Evolutionary conservation across 345 rosid genomes (phyloP).

Genomic region (Geranium brycei): DNA sequence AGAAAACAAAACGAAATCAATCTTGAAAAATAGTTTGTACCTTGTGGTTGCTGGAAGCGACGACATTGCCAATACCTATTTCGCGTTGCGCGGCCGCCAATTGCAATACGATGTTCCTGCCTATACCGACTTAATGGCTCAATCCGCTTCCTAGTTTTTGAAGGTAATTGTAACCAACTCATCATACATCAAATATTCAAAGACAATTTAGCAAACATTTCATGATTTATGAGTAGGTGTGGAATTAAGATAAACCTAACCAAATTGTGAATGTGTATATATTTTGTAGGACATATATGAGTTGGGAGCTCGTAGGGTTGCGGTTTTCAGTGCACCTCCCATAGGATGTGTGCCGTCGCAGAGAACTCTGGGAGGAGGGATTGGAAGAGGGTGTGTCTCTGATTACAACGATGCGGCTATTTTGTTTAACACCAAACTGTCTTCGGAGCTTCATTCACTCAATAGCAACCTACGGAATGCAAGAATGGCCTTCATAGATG

Average conservation of each 20-base stretch:
- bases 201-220: no score
- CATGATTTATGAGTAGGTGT: background rate
- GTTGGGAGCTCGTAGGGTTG: slow-evolving; percentile 35
- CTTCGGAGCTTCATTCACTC: slow-evolving; percentile 18
- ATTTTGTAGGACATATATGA: slow-evolving; percentile 23
- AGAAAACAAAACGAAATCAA: slow-evolving; percentile 17
- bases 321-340: slow-evolving; percentile 32
- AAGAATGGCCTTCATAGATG: slow-evolving; percentile 31
- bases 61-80: slow-evolving; percentile 39
- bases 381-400: slow-evolving; percentile 17
- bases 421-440: slow-evolving; percentile 33
- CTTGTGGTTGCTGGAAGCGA: slow-evolving; percentile 39
- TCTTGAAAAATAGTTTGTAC: no score
- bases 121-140: no score
- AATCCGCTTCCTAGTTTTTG: slow-evolving; percentile 19
- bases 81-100: slow-evolving; percentile 14
- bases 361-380: slow-evolving; percentile 25
- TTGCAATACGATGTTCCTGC: slow-evolving; percentile 24
- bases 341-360: slow-evolving; percentile 41
- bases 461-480: slow-evolving; percentile 12
- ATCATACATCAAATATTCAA: no score
- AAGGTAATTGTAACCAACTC: no score
- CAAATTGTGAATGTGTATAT: background rate
- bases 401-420: slow-evolving; percentile 21
- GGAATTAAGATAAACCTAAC: background rate